Percentiles rank a stretch among this genome's conserved stretches.
These are phyloP conservation scores for Buddleja alternifolia DNA, from an alignment of 257 asterid genomes.

Conservation along the genomic window DNA sequence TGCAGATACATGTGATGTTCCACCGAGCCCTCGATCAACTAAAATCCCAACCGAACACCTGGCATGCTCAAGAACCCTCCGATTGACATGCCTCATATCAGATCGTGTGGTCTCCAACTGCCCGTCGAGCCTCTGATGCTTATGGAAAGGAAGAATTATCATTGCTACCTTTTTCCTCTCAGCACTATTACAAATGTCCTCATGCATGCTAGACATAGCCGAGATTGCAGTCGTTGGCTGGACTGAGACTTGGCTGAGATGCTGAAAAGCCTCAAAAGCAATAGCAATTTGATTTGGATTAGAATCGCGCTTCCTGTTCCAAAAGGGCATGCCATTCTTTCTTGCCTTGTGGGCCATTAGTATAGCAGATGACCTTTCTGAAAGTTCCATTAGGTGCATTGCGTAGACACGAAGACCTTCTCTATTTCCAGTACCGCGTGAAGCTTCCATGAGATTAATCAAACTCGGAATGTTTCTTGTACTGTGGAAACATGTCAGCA, in stretches of 20 bases:
- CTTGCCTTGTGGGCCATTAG: slow-evolving; percentile 53
- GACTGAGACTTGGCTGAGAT: slow-evolving; percentile 44
- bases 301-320: slow-evolving; percentile 31
- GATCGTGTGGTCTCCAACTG: slow-evolving; percentile 44
- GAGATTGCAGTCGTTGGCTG: slow-evolving; percentile 54
- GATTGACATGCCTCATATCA: slow-evolving; percentile 43
- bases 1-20: slow-evolving; percentile 47
- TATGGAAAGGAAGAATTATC: slow-evolving; percentile 52
- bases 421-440: slow-evolving; percentile 44
- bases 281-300: slow-evolving; percentile 43
- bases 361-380: slow-evolving; percentile 54
- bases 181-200: slow-evolving; percentile 47
- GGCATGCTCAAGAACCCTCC: slow-evolving; percentile 46
- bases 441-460: slow-evolving; percentile 55
- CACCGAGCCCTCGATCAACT: slow-evolving; percentile 58
- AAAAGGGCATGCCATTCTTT: slow-evolving; percentile 55
- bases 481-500: slow-evolving; percentile 51
- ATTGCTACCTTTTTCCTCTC: slow-evolving; percentile 39
- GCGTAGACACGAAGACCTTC: slow-evolving; percentile 48
- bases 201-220: slow-evolving; percentile 44
- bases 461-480: slow-evolving; percentile 47
- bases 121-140: slow-evolving; percentile 45
- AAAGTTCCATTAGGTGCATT: no score
- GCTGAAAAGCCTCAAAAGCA: slow-evolving; percentile 53
- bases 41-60: slow-evolving; percentile 58